Percentiles rank a stretch among this genome's conserved stretches.
Conservation (phyloP, 495 filamentous ascomycete species). For the Penicillium roqueforti region DNA sequence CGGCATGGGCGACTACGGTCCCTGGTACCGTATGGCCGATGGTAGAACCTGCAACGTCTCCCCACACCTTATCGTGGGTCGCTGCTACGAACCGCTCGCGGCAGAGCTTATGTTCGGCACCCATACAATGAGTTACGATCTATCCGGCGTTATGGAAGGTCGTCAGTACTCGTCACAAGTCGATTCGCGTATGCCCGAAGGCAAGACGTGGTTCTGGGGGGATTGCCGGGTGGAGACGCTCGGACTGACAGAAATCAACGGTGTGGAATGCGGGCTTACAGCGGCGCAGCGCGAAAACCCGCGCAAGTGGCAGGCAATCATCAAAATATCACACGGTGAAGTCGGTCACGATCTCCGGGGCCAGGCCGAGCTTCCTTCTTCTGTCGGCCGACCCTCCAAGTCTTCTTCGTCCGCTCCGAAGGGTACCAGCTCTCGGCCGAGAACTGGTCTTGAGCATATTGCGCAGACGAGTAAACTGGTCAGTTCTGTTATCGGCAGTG, state of each 20-base stretch:
- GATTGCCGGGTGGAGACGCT: slow-evolving; percentile 52
- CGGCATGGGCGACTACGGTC: slow-evolving; percentile 39
- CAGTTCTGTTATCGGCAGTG: slow-evolving; percentile 24
- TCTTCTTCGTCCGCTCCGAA: not conserved
- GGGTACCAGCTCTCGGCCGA: not conserved
- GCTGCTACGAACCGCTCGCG: slow-evolving; percentile 51
- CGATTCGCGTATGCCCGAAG: slow-evolving; percentile 44
- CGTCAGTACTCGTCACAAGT: slow-evolving; percentile 40
- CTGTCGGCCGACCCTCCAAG: not conserved
- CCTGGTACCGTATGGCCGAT: slow-evolving; percentile 46
- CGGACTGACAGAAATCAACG: slow-evolving; percentile 51
- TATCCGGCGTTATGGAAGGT: slow-evolving; percentile 36
- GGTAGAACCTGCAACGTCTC: slow-evolving; percentile 40
- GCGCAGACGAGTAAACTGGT: slow-evolving; percentile 20
- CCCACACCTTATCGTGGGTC: slow-evolving; percentile 49
- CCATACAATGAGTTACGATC: slow-evolving; percentile 26
- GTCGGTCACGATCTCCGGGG: not conserved
- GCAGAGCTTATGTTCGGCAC: slow-evolving; percentile 41
- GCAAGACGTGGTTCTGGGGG: slow-evolving; percentile 53
- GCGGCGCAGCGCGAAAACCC: slow-evolving; percentile 39
- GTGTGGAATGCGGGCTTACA: slow-evolving; percentile 41
- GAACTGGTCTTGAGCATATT: not conserved
- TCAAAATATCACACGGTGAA: slow-evolving; percentile 27
- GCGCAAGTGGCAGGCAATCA: slow-evolving; percentile 41
- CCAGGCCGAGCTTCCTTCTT: not conserved